These are phyloP conservation scores for Mycena filopes DNA, from an alignment of 768 basidiomycete species.

Conservation along the genomic window DNA sequence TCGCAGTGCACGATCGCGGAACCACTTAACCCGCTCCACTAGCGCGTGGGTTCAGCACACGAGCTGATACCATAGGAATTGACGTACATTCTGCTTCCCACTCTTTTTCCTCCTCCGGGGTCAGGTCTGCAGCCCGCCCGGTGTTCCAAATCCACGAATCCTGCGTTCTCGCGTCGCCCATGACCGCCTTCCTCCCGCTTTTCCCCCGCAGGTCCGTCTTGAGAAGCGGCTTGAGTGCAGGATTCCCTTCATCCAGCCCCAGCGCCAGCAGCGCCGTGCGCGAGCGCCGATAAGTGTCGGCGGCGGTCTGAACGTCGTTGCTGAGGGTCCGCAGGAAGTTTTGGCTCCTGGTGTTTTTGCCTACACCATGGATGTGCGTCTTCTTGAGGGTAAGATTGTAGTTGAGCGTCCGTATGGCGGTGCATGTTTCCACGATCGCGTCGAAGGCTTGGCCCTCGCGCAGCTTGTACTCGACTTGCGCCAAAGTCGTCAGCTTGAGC, in stretches of 20 bases:
- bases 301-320: neutral
- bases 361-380: neutral
- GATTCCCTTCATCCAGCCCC: neutral
- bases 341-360: neutral
- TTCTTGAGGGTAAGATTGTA: neutral
- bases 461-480: neutral
- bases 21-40: neutral
- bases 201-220: constrained; percentile 34
- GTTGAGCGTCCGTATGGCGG: constrained; percentile 5
- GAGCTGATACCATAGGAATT: neutral
- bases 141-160: constrained; percentile 41
- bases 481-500: neutral
- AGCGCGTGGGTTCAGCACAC: neutral
- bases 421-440: neutral
- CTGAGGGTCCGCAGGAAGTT: neutral
- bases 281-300: neutral
- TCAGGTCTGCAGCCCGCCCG: constrained; percentile 28
- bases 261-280: neutral
- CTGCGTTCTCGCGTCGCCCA: constrained; percentile 33
- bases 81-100: constrained; percentile 40
- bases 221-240: constrained; percentile 29
- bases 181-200: constrained; percentile 26
- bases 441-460: constrained; percentile 5
- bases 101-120: constrained; percentile 29
- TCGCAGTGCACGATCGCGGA: neutral